phyloP scores from a whole-genome alignment of 441 rosid species.

The Rhodomyrtus psidioides region DNA sequence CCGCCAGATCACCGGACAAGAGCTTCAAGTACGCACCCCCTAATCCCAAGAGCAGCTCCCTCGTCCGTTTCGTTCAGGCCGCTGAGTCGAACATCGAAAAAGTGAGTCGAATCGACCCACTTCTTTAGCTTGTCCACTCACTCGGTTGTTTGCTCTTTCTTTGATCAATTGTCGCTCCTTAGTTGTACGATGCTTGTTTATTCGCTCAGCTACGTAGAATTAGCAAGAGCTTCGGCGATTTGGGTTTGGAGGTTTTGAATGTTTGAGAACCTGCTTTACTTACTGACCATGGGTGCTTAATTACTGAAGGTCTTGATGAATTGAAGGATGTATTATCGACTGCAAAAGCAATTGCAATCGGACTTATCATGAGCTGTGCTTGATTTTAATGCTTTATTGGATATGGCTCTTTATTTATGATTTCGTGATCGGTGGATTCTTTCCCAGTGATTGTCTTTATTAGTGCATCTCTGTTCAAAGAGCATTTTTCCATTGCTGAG shows the following conservation, averaged over 20 bases:
- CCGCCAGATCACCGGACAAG: slow-evolving; percentile 24
- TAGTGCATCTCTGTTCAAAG: not conserved
- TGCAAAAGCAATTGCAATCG: not conserved
- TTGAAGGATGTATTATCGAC: not conserved
- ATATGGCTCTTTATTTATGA: not conserved
- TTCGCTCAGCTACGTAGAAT: not conserved
- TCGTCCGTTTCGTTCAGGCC: slow-evolving; percentile 38
- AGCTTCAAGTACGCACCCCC: slow-evolving; percentile 28
- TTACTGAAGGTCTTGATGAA: not conserved
- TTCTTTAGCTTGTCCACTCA: not conserved
- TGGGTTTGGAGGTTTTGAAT: not conserved
- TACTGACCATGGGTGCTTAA: not conserved
- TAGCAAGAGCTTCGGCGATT: not conserved
- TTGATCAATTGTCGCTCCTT: not conserved
- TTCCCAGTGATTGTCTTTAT: not conserved
- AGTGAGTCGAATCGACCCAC: slow-evolving; percentile 16
- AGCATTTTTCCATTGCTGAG: not conserved
- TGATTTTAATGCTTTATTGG: not conserved
- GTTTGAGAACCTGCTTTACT: not conserved
- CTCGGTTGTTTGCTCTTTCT: not conserved
- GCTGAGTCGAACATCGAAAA: slow-evolving; percentile 65
- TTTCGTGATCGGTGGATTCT: not conserved
- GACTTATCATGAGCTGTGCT: not conserved
- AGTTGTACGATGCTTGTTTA: not conserved
- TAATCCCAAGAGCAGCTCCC: slow-evolving; percentile 19